Percentiles rank a stretch among this genome's conserved stretches.
These are phyloP conservation scores for Dryadomyces quercus-mongolicae DNA, from an alignment of 2,329 filamentous ascomycete species.

Conservation along the genomic window DNA sequence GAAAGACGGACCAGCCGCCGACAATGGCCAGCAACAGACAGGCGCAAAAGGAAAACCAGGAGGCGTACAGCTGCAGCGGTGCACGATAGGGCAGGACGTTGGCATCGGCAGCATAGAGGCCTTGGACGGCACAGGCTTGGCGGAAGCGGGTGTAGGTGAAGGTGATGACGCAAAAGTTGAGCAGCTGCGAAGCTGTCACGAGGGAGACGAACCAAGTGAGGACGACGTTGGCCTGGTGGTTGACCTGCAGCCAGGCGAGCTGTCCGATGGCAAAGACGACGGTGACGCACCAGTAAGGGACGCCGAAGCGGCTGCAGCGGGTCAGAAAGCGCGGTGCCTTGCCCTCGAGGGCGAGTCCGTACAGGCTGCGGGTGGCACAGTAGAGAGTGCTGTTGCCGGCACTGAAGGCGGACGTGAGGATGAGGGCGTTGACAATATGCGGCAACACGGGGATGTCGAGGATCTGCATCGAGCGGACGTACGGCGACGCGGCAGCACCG, in stretches of 20 bases:
- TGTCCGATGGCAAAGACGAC: slow-evolving; percentile 7
- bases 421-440: slow-evolving; percentile 62
- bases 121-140: slow-evolving; percentile 11
- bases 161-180: slow-evolving; percentile 33
- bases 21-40: background rate
- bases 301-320: slow-evolving; percentile 20
- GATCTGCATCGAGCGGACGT: slow-evolving; percentile 58
- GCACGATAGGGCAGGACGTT: no score
- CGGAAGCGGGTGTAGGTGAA: slow-evolving; percentile 34
- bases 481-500: slow-evolving; percentile 37
- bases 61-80: no score
- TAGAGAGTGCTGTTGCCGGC: slow-evolving; percentile 54
- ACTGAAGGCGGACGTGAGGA: slow-evolving; percentile 60
- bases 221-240: slow-evolving; percentile 22
- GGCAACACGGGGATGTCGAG: slow-evolving; percentile 58
- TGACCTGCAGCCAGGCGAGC: slow-evolving; percentile 25
- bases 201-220: slow-evolving; percentile 26
- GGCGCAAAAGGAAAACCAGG: no score
- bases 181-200: slow-evolving; percentile 24
- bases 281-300: slow-evolving; percentile 23
- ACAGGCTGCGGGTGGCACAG: slow-evolving; percentile 45
- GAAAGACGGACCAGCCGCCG: background rate
- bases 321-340: slow-evolving; percentile 45
- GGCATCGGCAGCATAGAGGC: no score
- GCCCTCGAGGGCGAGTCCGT: slow-evolving; percentile 44